A percentile compares a stretch with the other conserved stretches of the same genome.
phyloP scores from a whole-genome alignment of 2,329 filamentous ascomycete genomes.

The Fusarium metavorans region DNA sequence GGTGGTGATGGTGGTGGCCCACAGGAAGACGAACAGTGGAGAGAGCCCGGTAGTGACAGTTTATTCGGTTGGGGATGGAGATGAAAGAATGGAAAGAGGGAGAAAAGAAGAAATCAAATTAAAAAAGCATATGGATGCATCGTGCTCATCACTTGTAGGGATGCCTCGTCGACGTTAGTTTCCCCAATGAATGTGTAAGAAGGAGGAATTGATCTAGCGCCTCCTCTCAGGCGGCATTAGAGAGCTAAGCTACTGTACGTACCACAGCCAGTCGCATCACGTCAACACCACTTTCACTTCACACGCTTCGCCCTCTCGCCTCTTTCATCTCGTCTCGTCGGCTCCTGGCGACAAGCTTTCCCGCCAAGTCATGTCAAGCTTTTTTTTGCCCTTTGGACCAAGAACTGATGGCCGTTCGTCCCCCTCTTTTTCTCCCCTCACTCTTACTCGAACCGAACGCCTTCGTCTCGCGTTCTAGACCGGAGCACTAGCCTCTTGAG shows the following conservation, averaged over 20 bases:
- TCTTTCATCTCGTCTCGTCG: background rate
- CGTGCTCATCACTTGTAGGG: background rate
- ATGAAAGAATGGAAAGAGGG: background rate
- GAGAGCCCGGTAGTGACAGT: background rate
- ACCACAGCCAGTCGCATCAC: background rate
- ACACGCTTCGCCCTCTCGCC: background rate
- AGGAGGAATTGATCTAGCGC: background rate
- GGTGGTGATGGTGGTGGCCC: background rate
- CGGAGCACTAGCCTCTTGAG: background rate
- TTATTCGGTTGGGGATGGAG: background rate
- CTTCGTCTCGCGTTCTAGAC: conserved; percentile 31
- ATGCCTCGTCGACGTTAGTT: background rate
- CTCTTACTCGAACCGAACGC: background rate
- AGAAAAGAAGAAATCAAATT: background rate
- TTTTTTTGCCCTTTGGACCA: conserved; percentile 16
- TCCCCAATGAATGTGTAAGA: background rate
- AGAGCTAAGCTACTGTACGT: conserved; percentile 5
- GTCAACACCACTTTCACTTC: background rate
- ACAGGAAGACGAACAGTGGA: background rate
- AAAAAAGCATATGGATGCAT: background rate
- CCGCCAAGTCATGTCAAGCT: conserved; percentile 27
- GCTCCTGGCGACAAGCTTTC: conserved; percentile 34
- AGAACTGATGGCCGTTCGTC: background rate
- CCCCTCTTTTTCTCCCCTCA: background rate
- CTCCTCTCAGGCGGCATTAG: background rate